These are phyloP conservation scores for Alternaria conjuncta DNA, from an alignment of 2,329 filamentous ascomycete genomes.

Conservation along the genomic window DNA sequence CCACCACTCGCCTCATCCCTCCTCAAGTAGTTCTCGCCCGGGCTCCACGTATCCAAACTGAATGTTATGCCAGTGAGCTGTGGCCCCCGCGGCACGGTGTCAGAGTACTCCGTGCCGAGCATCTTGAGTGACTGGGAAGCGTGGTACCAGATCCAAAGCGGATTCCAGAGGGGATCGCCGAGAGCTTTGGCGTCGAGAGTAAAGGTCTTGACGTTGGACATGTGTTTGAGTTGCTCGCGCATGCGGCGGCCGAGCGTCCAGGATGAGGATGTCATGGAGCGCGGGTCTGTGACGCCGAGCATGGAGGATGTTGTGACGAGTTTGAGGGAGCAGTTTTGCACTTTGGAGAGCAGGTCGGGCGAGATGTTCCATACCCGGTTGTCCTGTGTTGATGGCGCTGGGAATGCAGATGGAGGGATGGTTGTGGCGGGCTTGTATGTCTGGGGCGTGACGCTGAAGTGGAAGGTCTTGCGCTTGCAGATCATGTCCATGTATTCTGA, in stretches of 20 bases:
- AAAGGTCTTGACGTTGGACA: slow-evolving; percentile 27
- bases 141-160: slow-evolving; percentile 50
- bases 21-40: slow-evolving; percentile 44
- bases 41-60: slow-evolving; percentile 44
- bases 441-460: slow-evolving; percentile 39
- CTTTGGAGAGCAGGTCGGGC: slow-evolving; percentile 21
- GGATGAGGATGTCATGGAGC: slow-evolving; percentile 38
- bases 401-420: not conserved
- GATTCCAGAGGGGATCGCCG: slow-evolving; percentile 49
- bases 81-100: slow-evolving; percentile 18
- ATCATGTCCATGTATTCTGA: slow-evolving; percentile 44
- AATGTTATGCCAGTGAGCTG: slow-evolving; percentile 43
- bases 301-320: slow-evolving; percentile 44
- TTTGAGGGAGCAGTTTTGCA: slow-evolving; percentile 38
- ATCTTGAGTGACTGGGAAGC: slow-evolving; percentile 42
- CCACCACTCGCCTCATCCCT: slow-evolving; percentile 27
- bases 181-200: slow-evolving; percentile 44
- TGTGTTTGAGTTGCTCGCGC: slow-evolving; percentile 28
- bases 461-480: slow-evolving; percentile 39
- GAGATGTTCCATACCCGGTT: slow-evolving; percentile 38
- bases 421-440: slow-evolving; percentile 29
- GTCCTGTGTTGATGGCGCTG: not conserved
- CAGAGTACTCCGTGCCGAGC: slow-evolving; percentile 27
- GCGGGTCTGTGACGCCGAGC: slow-evolving; percentile 46
- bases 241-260: slow-evolving; percentile 42